A percentile compares a stretch with the other conserved stretches of the same genome.
Conservation (phyloP, 768 basidiomycete species). For the Psilocybe cubensis region DNA sequence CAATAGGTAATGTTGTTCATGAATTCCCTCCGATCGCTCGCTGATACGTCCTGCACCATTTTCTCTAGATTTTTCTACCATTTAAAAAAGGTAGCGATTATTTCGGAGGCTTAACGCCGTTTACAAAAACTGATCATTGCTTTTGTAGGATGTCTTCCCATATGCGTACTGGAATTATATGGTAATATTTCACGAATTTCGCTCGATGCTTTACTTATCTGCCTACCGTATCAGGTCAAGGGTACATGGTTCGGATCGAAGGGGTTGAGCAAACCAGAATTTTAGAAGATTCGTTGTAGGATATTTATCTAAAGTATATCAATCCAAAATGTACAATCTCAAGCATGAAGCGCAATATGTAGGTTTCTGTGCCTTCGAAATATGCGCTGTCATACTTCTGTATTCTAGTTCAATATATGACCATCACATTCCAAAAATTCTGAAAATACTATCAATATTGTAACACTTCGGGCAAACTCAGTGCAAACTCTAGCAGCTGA, state of each 20-base stretch:
- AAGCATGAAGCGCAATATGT: no score
- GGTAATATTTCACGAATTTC: conserved; percentile 39
- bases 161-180: conserved; percentile 78
- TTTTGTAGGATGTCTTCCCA: conserved; percentile 64
- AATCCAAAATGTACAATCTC: no score
- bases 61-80: conserved; percentile 74
- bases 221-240: conserved; percentile 36
- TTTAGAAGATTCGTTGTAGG: background rate
- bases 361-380: no score
- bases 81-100: conserved; percentile 69
- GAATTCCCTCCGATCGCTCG: background rate
- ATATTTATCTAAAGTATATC: background rate
- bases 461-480: background rate
- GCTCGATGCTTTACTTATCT: conserved; percentile 26
- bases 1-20: conserved; percentile 56
- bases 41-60: conserved; percentile 8
- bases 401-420: background rate
- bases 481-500: background rate
- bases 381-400: no score
- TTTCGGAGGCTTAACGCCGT: background rate
- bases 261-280: conserved; percentile 16
- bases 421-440: background rate
- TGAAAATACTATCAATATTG: no score
- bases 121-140: conserved; percentile 12
- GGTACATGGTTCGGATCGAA: conserved; percentile 49